Evolutionary conservation across 441 rosid genomes (phyloP).

Genomic region (Monsonia emarginata): DNA sequence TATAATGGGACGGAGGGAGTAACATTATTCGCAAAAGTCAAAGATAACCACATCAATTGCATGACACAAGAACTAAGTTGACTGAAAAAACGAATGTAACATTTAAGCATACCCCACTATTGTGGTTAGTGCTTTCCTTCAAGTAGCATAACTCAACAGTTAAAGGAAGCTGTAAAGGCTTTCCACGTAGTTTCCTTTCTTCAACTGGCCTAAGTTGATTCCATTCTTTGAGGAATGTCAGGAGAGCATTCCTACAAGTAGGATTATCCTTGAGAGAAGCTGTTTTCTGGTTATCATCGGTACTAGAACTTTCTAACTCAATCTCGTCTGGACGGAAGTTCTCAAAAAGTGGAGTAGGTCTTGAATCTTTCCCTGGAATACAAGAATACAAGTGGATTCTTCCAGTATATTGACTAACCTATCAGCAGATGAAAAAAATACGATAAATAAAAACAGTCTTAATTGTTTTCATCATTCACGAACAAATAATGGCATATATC

Average conservation of each 20-base stretch:
- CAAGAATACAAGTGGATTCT: conserved; percentile 85
- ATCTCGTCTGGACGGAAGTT: conserved; percentile 78
- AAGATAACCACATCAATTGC: conserved; percentile 1
- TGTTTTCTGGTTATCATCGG: conserved; percentile 24
- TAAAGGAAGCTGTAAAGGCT: conserved; percentile 83
- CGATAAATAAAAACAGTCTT: background rate
- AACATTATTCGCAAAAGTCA: background rate
- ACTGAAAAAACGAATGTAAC: background rate
- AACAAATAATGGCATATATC: background rate
- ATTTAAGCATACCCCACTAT: conserved; percentile 38
- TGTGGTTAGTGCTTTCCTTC: conserved; percentile 66
- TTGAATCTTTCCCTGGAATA: conserved; percentile 51
- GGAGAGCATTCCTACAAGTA: conserved; percentile 40
- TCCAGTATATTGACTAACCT: conserved; percentile 90
- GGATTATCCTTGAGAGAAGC: conserved; percentile 28
- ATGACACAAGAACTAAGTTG: background rate
- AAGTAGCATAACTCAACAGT: conserved; percentile 73
- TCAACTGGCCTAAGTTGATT: conserved; percentile 66
- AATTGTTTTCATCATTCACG: background rate
- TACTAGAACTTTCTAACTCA: conserved; percentile 28
- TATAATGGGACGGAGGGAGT: too few relatives aligned
- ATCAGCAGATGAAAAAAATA: conserved; percentile 17
- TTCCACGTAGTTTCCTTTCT: conserved; percentile 64
- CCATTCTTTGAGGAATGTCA: conserved; percentile 59
- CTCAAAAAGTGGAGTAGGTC: conserved; percentile 72